Conservation (phyloP, 2,329 filamentous ascomycete species). For the Paraphaeosphaeria minitans region DNA sequence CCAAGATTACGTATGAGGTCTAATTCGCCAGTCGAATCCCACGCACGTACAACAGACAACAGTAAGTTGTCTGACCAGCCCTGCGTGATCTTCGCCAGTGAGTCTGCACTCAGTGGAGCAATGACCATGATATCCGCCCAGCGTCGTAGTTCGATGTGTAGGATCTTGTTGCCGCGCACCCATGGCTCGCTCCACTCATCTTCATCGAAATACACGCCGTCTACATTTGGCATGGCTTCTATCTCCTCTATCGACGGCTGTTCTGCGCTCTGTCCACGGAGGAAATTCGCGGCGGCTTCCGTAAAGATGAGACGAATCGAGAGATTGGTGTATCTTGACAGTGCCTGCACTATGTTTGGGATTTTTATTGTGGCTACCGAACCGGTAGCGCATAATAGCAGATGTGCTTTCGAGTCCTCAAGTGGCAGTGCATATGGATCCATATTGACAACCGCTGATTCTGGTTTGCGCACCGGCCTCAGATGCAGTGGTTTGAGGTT, state of each 20-base stretch:
- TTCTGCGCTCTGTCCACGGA: conserved; percentile 75
- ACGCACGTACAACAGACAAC: conserved; percentile 76
- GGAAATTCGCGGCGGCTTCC: conserved; percentile 72
- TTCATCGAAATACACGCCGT: conserved; percentile 79
- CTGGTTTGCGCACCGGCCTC: conserved; percentile 25
- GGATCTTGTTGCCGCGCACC: conserved; percentile 76
- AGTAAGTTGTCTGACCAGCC: conserved; percentile 81
- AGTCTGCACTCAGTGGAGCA: conserved; percentile 82
- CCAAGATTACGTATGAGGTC: conserved; percentile 37
- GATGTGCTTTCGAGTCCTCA: conserved; percentile 53
- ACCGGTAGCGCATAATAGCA: conserved; percentile 70
- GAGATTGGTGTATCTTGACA: conserved; percentile 61
- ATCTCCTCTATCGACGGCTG: conserved; percentile 72
- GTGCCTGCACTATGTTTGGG: conserved; percentile 56
- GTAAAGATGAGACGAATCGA: conserved; percentile 89
- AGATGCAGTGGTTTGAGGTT: conserved; percentile 37
- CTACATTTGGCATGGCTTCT: conserved; percentile 69
- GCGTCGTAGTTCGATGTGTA: conserved; percentile 87
- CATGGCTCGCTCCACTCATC: conserved; percentile 85
- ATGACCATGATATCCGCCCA: conserved; percentile 83
- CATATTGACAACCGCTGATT: conserved; percentile 20
- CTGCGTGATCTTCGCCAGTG: conserved; percentile 78
- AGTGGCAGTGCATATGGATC: conserved; percentile 34
- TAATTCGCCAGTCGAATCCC: conserved; percentile 67
- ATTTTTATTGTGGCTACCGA: conserved; percentile 89